These are phyloP conservation scores for Mariannaea elegans DNA, from an alignment of 2,329 filamentous ascomycete species.

Conservation along the genomic window DNA sequence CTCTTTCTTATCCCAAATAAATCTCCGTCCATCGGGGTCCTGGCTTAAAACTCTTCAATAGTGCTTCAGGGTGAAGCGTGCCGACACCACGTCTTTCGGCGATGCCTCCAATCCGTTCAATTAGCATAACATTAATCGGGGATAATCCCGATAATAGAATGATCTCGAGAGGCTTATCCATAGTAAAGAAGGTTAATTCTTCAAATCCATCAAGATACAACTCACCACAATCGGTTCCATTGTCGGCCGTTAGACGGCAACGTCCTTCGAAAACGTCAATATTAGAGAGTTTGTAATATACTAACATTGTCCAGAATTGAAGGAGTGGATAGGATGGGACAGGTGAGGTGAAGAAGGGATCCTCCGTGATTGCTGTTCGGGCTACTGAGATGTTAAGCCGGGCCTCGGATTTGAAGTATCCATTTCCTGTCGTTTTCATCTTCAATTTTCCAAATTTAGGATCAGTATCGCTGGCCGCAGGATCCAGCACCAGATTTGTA, in stretches of 20 bases:
- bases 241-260: background rate
- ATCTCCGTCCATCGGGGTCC: too few relatives aligned
- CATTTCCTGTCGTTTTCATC: background rate
- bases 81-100: constrained; percentile 23
- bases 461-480: background rate
- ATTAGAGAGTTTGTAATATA: background rate
- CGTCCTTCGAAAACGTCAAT: constrained; percentile 6
- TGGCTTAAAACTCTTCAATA: too few relatives aligned
- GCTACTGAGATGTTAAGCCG: background rate
- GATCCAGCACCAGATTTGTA: constrained; percentile 12
- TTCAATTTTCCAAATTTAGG: background rate
- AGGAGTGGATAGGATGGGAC: constrained; percentile 11
- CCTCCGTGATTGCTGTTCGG: background rate
- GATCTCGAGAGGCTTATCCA: background rate
- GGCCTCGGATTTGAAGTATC: background rate
- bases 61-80: background rate
- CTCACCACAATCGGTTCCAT: background rate
- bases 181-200: constrained; percentile 12
- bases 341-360: background rate
- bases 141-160: constrained; percentile 8
- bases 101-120: constrained; percentile 19
- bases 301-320: constrained; percentile 26
- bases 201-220: constrained; percentile 15
- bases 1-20: too few relatives aligned
- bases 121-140: background rate